Evolutionary conservation across 129 eudicot genomes (phyloP).

Genomic region (Artemisia tridentata): DNA sequence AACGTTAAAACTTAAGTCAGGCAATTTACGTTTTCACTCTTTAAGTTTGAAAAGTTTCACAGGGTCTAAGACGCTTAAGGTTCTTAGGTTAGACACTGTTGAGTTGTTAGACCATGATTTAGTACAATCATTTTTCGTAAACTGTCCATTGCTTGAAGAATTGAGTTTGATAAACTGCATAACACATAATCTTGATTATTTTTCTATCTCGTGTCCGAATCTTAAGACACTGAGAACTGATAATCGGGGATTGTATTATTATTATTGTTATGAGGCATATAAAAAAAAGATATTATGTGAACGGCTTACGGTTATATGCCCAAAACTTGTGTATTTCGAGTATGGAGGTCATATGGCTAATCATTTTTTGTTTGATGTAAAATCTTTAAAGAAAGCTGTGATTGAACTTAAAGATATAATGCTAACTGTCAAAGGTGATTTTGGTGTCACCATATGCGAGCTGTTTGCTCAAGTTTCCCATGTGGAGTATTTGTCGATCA

Average conservation of each 20-base stretch:
- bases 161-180: constrained; percentile 20
- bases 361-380: background rate
- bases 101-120: background rate
- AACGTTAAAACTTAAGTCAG: background rate
- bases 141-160: constrained; percentile 22
- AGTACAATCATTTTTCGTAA: background rate
- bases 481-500: constrained; percentile 22
- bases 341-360: background rate
- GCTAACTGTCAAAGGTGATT: background rate
- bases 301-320: background rate
- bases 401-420: background rate
- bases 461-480: constrained; percentile 19
- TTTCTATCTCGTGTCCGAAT: constrained; percentile 8
- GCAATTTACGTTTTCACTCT: background rate
- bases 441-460: background rate
- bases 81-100: constrained; percentile 13
- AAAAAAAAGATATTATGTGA: background rate
- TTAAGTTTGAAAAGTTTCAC: constrained; percentile 6
- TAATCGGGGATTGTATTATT: background rate
- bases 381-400: constrained; percentile 23
- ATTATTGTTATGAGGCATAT: too few species aligned
- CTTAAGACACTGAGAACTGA: constrained; percentile 25
- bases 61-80: constrained; percentile 22
- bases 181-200: background rate
- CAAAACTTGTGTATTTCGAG: constrained; percentile 18